These are phyloP conservation scores for Penicillium bovifimosum DNA, from an alignment of 495 filamentous ascomycete genomes.

Conservation along the genomic window DNA sequence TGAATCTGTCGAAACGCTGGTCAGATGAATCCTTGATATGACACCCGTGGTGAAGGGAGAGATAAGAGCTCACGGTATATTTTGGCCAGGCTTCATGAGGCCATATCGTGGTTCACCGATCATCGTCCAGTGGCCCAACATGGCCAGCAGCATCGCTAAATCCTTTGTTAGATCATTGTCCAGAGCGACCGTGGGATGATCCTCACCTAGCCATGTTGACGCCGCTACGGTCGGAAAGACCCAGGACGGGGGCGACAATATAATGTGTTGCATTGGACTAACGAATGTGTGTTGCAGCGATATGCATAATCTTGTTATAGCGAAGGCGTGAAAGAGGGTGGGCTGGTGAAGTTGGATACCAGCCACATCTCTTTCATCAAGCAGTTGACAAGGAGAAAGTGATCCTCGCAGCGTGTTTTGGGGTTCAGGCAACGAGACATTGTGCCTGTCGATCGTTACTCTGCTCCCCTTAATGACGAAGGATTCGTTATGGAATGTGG, in stretches of 20 bases:
- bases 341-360: conserved; percentile 12
- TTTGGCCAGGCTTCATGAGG: conserved; percentile 18
- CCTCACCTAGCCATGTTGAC: conserved; percentile 8
- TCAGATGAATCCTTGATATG: neutral
- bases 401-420: neutral
- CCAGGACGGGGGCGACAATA: conserved; percentile 5
- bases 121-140: conserved; percentile 17
- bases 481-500: conserved; percentile 6
- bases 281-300: neutral
- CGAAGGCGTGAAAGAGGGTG: neutral
- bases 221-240: conserved; percentile 7
- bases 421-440: conserved; percentile 1
- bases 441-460: conserved; percentile 11
- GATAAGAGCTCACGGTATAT: conserved; percentile 13
- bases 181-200: neutral
- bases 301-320: conserved; percentile 5
- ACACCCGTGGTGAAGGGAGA: neutral
- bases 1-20: conserved; percentile 9
- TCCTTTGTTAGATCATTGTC: neutral
- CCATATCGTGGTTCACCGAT: conserved; percentile 16
- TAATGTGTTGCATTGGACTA: neutral
- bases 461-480: conserved; percentile 1
- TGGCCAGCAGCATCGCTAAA: conserved; percentile 14
- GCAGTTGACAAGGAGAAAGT: conserved; percentile 5
- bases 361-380: conserved; percentile 5